Base-by-base conservation (phyloP, 2,329 filamentous ascomycete genomes). In the Colletotrichum agaves region DNA sequence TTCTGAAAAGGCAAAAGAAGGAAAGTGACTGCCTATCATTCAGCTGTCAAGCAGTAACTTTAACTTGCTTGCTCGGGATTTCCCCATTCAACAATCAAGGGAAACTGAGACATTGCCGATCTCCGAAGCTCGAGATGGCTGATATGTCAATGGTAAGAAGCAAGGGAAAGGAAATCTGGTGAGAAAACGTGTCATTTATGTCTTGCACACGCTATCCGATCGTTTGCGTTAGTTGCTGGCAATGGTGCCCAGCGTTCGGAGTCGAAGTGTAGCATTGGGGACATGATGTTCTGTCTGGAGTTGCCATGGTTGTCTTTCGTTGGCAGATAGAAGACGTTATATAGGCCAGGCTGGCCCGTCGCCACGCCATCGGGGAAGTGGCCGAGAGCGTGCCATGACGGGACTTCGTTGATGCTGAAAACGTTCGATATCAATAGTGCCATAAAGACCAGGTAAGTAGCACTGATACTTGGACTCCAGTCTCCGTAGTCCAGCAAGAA, bases 101-200 rank as follows among this genome's bases (percentile, higher is more conserved):
- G 64, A 67, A 44, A 44, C 7, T 35, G 37, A 63, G 52, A 63
- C 64, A 67, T 33, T 35, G 44, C 39, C 52, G 52, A 58, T 57
- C 21, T 31, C 12, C 3, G 15, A 41, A 39, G 44, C 59, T 21
- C 35, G 19, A 67, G 17, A 35, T 52, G 64, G 46, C 37, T 53
- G 50, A 49, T 43, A 63, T 27, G 15, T 57, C 43, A 43, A 63
- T 58, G 10, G 64, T 47, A 44, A 52, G 64, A 63, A 52, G 50
- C 60, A 67, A 63, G 64, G 64, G 52, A 33, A 63, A 33, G 35
- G 15, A 37, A 41, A n/a, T 15, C 12, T 10, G 15, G 41, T 50
- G 35, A 58, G 31, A 58, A 13, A 35, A 23, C 17, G 21, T 19
- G 13, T 17, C 15, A 33, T 50, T 10, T 19, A 49, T 35, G 11